A percentile compares a stretch with the other conserved stretches of the same genome.
Conservation (phyloP, 352 stramenopile genomes). For the Phytopythium cucurbitacearum region DNA sequence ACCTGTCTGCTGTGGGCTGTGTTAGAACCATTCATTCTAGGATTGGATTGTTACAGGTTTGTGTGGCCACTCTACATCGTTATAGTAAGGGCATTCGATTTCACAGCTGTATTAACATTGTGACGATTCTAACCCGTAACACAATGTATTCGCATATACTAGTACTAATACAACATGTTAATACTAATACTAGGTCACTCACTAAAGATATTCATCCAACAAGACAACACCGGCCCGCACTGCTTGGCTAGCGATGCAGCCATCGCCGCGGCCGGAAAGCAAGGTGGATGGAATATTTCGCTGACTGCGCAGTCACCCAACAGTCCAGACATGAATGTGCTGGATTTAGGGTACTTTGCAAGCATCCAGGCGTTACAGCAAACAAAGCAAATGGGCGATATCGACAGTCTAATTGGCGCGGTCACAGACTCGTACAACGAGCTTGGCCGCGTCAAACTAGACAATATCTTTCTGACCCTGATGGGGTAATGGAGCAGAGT, state of each 20-base stretch:
- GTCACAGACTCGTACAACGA: not conserved
- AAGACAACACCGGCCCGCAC: slow-evolving; percentile 5
- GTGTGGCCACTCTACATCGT: too few species aligned
- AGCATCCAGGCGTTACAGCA: slow-evolving; percentile 14
- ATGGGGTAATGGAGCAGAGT: not conserved
- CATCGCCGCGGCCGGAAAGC: not conserved
- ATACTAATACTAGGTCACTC: too few species aligned
- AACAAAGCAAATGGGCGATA: not conserved
- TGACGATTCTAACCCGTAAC: too few species aligned
- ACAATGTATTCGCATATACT: not conserved
- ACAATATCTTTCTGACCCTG: not conserved
- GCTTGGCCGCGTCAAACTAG: not conserved
- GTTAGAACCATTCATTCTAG: too few species aligned
- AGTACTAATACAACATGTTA: too few species aligned
- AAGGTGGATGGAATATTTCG: slow-evolving; percentile 3
- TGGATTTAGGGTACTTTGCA: slow-evolving; percentile 18
- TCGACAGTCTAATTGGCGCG: not conserved
- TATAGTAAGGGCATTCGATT: too few species aligned
- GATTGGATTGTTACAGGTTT: too few species aligned
- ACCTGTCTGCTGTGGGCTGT: too few species aligned
- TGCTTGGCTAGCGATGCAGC: not conserved
- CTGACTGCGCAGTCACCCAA: slow-evolving; percentile 10
- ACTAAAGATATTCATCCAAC: not conserved
- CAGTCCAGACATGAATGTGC: slow-evolving; percentile 17
- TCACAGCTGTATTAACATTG: too few species aligned